phyloP scores from a whole-genome alignment of 176 grass and related monocot genomes.

The Poa annua region DNA sequence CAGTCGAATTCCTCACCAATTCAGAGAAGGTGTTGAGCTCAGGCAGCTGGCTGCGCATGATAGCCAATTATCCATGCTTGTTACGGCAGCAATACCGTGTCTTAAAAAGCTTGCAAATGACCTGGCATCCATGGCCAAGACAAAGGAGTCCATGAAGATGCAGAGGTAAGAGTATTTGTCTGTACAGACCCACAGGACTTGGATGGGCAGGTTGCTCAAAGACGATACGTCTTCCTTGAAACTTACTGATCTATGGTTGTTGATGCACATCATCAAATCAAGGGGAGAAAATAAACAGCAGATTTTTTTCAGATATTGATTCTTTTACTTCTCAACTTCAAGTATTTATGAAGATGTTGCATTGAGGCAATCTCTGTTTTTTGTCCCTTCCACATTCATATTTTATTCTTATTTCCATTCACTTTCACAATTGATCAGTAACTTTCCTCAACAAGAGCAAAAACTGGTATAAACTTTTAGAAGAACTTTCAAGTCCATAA shows the following conservation, averaged over 20 bases:
- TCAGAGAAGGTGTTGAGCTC: neutral
- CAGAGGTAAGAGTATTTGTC: neutral
- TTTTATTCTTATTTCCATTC: neutral
- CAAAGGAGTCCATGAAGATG: conserved; percentile 4
- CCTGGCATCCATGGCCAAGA: neutral
- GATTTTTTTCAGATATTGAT: neutral
- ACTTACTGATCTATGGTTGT: neutral
- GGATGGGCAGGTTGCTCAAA: conserved; percentile 10
- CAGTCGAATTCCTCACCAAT: neutral
- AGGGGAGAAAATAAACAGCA: neutral
- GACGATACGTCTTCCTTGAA: neutral
- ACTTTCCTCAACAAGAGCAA: neutral
- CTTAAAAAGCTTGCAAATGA: neutral
- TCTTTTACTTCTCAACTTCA: neutral
- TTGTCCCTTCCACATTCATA: neutral
- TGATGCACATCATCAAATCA: neutral
- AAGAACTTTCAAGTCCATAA: neutral
- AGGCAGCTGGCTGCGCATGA: neutral
- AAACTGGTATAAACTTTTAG: neutral
- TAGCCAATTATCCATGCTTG: neutral
- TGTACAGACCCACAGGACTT: neutral
- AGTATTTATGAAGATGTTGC: neutral
- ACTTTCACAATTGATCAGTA: neutral
- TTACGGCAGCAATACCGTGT: neutral
- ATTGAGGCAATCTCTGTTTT: neutral